Base-by-base conservation (phyloP, 768 basidiomycete species). In the Boletus bicolor region DNA sequence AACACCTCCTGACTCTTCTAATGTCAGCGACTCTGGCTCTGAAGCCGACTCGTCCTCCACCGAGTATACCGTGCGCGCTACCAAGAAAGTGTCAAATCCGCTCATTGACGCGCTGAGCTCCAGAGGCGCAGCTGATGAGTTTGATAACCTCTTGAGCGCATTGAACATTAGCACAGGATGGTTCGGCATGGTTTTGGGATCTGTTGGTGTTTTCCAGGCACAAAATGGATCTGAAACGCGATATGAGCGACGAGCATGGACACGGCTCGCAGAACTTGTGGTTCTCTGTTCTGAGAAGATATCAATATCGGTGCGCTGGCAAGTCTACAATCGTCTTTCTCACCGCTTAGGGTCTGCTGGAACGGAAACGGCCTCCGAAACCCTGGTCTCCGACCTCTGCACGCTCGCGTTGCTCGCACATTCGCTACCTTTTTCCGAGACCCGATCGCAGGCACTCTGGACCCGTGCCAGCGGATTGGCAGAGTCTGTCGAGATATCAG, bases 381-480 rank as follows among this genome's bases (percentile, higher is more conserved):
- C 75, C 0, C 71, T 77, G 3, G 70, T 81, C 4, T 72, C 74
- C 15, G 80, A 86, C 50, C 70, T 84, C 21, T 76, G 77, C 5
- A 86, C 86, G 0, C 76, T 86, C 28, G 80, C 87, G 0, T 72
- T 89, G 19, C 75, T 83, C 42, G 66, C 83, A 12, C 75, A 75
- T n/a, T 73, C 77, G 44, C 51, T 72, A 9, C 55, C 66, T 0
- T 68, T 80, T 41, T 67, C 70, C 5, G 68, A 72, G 26, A 58
- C 73, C 8, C 79, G 75, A 48, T 82, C 86, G 5, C 68, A 71
- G 2, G 63, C 72, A 9, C 69, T 81, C 14, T 81, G 82, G 81
- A 60, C 68, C 19, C 70, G 70, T 53, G 73, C 76, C 19, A 58
- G 69, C 43, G 57, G 49, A 43, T 51, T 64, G 55, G 54, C 57